Conservation (phyloP, 768 basidiomycete genomes). For the Cyclocybe aegerita region DNA sequence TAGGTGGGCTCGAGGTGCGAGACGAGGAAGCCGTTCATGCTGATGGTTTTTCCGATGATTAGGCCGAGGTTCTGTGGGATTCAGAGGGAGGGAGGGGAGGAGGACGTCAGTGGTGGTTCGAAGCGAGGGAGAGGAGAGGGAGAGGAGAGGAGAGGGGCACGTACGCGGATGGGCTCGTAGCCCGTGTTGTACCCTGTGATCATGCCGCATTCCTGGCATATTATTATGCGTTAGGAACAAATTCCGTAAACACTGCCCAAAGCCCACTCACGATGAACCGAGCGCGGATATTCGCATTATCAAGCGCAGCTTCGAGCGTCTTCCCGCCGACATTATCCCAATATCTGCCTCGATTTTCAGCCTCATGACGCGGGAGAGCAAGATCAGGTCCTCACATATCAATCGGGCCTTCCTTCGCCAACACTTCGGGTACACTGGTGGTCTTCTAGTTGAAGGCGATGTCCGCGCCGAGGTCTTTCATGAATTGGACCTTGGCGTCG, state of each 20-base stretch:
- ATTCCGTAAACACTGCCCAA: neutral
- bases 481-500: slow-evolving; percentile 67
- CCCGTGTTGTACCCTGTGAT: slow-evolving; percentile 36
- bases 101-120: too few species aligned
- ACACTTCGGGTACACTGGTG: slow-evolving; percentile 44
- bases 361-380: too few species aligned
- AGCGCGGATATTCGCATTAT: slow-evolving; percentile 40
- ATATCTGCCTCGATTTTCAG: slow-evolving; percentile 27
- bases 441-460: slow-evolving; percentile 78
- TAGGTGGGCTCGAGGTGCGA: slow-evolving; percentile 31
- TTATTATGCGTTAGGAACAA: neutral
- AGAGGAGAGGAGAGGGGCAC: neutral
- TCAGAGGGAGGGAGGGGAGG: too few species aligned
- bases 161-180: slow-evolving; percentile 25
- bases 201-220: slow-evolving; percentile 41
- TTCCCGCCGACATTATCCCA: slow-evolving; percentile 66
- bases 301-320: slow-evolving; percentile 54
- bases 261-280: slow-evolving; percentile 46
- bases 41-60: slow-evolving; percentile 41
- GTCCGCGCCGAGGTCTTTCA: slow-evolving; percentile 64
- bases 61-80: slow-evolving; percentile 41
- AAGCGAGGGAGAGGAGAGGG: too few species aligned
- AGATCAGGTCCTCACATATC: too few species aligned
- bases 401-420: slow-evolving; percentile 53
- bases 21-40: slow-evolving; percentile 38